phyloP scores from a whole-genome alignment of 1,284 basidiomycete species.

The Mycena citricolor region DNA sequence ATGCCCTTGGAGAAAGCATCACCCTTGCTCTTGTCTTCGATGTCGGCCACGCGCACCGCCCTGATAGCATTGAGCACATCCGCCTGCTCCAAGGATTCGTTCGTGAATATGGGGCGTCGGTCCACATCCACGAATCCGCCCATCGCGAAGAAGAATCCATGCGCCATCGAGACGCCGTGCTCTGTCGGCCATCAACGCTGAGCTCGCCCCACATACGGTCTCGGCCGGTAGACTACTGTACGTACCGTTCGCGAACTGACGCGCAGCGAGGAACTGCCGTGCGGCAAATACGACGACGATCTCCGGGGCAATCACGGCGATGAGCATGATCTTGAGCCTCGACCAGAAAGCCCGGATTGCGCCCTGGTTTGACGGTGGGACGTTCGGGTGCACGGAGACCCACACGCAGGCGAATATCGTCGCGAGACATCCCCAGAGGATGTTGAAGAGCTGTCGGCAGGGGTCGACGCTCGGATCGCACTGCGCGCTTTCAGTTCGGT shows the following conservation, averaged over 20 bases:
- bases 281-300: slow-evolving; percentile 7
- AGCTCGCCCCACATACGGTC: too few species aligned
- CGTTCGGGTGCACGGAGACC: slow-evolving; percentile 6
- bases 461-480: too few species aligned
- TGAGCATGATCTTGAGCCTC: slow-evolving; percentile 4
- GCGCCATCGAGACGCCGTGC: background rate
- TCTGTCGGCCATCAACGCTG: too few species aligned
- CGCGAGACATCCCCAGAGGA: slow-evolving; percentile 3
- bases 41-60: slow-evolving; percentile 11
- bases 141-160: slow-evolving; percentile 14
- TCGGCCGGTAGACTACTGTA: background rate
- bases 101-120: background rate
- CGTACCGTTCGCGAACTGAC: background rate
- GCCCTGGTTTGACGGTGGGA: background rate
- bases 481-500: too few species aligned
- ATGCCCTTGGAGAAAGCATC: slow-evolving; percentile 26
- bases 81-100: background rate
- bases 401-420: slow-evolving; percentile 1
- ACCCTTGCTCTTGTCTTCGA: slow-evolving; percentile 27
- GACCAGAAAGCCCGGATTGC: background rate
- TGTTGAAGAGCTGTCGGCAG: slow-evolving; percentile 1
- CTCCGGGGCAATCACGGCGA: slow-evolving; percentile 6
- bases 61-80: slow-evolving; percentile 1
- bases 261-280: background rate
- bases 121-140: slow-evolving; percentile 7